A percentile compares a stretch with the other conserved stretches of the same genome.
These are phyloP conservation scores for Cairneyella variabilis DNA, from an alignment of 495 filamentous ascomycete genomes.

Conservation along the genomic window DNA sequence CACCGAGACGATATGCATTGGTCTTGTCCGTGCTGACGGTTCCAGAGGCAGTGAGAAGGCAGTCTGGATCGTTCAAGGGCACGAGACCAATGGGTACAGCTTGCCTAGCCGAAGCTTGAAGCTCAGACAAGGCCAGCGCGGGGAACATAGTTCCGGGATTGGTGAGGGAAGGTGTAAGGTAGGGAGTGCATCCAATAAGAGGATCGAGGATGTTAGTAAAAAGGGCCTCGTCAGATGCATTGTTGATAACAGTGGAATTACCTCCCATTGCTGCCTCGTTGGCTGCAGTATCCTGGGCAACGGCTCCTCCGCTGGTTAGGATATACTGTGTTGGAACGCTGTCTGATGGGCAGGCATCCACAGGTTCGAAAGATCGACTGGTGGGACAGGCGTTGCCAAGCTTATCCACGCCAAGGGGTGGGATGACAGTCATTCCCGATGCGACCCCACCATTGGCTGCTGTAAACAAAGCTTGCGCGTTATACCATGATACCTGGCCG, in stretches of 20 bases:
- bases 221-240: constrained; percentile 9
- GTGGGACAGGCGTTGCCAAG: constrained; percentile 3
- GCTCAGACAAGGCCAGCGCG: constrained; percentile 2
- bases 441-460: background rate
- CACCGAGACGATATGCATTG: constrained; percentile 5
- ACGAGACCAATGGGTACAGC: constrained; percentile 1
- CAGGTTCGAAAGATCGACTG: background rate
- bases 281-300: constrained; percentile 7
- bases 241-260: background rate
- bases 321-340: constrained; percentile 8
- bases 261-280: background rate
- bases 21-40: background rate
- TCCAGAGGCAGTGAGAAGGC: background rate
- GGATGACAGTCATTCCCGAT: background rate
- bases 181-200: constrained; percentile 6
- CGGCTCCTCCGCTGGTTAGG: background rate
- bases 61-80: constrained; percentile 1
- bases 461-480: background rate
- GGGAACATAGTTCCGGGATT: background rate
- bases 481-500: background rate
- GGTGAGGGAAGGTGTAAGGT: background rate
- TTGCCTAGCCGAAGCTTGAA: background rate
- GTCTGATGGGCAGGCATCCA: constrained; percentile 8
- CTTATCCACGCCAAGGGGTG: background rate
- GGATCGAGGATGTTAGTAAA: constrained; percentile 8